A percentile compares a stretch with the other conserved stretches of the same genome.
These are phyloP conservation scores for Chaetoscypha palmicola DNA, from an alignment of 2,329 filamentous ascomycete genomes.

Conservation along the genomic window DNA sequence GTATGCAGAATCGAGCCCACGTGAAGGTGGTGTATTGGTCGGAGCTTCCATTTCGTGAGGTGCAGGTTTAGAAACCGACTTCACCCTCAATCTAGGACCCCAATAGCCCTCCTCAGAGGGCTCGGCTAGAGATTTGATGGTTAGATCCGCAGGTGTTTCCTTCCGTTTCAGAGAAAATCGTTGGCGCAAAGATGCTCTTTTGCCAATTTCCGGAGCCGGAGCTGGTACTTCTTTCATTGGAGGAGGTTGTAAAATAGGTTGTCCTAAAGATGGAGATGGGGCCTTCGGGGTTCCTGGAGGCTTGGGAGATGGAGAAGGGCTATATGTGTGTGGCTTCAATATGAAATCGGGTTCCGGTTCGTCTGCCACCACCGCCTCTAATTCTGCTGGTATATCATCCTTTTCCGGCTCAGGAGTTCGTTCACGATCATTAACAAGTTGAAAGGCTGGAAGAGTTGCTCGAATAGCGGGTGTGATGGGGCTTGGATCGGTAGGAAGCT, in stretches of 20 bases:
- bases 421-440: constrained; percentile 27
- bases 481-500: constrained; percentile 24
- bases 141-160: constrained; percentile 16
- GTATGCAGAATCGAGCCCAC: constrained; percentile 30
- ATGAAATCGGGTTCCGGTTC: constrained; percentile 24
- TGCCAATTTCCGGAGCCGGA: constrained; percentile 17
- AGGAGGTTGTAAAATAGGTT: constrained; percentile 8
- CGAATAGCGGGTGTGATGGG: constrained; percentile 27
- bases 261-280: constrained; percentile 4
- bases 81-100: constrained; percentile 16
- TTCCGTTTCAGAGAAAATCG: constrained; percentile 28
- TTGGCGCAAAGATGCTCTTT: constrained; percentile 24
- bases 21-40: constrained; percentile 23
- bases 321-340: constrained; percentile 29
- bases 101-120: constrained; percentile 12
- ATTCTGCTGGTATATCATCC: constrained; percentile 3
- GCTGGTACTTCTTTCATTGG: constrained; percentile 3
- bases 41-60: constrained; percentile 11
- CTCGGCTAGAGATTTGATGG: constrained; percentile 10
- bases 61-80: constrained; percentile 6
- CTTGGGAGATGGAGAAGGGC: constrained; percentile 22
- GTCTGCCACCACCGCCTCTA: constrained; percentile 10
- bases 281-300: constrained; percentile 10
- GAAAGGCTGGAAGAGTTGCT: constrained; percentile 25
- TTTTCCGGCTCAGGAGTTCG: constrained; percentile 18